A percentile compares a stretch with the other conserved stretches of the same genome.
phyloP scores from a whole-genome alignment of 2,329 filamentous ascomycete genomes.

The Penicillium olsonii region DNA sequence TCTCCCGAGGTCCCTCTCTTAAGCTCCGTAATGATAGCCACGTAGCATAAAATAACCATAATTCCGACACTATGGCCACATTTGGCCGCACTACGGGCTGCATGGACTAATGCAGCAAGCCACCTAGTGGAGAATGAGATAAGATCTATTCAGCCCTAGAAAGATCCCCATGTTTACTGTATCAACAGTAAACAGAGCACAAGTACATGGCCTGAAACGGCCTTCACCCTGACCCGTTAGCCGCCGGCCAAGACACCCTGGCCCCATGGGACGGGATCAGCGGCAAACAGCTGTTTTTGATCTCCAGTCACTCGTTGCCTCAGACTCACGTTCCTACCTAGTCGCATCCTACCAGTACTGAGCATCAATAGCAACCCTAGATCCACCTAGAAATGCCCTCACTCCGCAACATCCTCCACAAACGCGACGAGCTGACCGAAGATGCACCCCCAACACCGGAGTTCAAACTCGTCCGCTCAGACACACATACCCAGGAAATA shows the following conservation, averaged over 20 bases:
- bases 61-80: not conserved
- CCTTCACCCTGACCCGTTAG: constrained; percentile 1
- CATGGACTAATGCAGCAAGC: constrained; percentile 11
- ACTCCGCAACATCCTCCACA: constrained; percentile 62
- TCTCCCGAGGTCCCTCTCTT: too few species aligned
- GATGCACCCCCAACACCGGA: constrained; percentile 54
- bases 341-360: not conserved
- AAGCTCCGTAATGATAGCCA: too few species aligned
- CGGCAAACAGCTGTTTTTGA: not conserved
- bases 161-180: not conserved
- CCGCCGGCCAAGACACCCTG: constrained; percentile 8
- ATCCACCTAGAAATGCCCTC: constrained; percentile 50
- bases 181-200: too few species aligned
- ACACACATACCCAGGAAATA: constrained; percentile 76
- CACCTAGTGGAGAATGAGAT: constrained; percentile 17
- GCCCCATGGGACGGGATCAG: constrained; percentile 2
- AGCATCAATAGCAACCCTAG: not conserved
- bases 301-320: too few species aligned
- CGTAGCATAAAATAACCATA: too few species aligned
- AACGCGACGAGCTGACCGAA: constrained; percentile 56
- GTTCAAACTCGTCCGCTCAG: constrained; percentile 82
- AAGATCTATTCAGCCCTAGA: not conserved
- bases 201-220: too few species aligned
- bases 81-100: constrained; percentile 7
- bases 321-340: constrained; percentile 1